Evolutionary conservation across 73 alveolate genomes (phyloP), one percentile per base, ranked within the genome.

Genomic region (Stentor coeruleus): DNA sequence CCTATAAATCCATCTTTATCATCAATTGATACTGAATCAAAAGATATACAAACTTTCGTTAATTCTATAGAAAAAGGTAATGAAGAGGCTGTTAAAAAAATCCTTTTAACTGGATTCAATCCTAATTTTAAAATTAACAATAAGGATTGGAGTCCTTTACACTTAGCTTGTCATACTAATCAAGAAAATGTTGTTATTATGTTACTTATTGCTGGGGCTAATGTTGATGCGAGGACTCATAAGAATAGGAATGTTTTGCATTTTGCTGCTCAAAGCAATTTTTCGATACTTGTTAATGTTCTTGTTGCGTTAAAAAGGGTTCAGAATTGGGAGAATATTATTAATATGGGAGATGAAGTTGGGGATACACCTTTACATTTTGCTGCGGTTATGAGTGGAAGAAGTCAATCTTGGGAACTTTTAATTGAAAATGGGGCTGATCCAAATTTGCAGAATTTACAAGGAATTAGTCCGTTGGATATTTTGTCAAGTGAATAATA

Each of bases 221-320:
- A 75, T 38, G 26, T 75, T 11, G 72, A 15, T 38, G 31, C 38
- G 84, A 37, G 2, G 6, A 75, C 83, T 39, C 83, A 75, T 75
- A 40, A 39, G 39, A 40, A 40, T 75, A 31, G 83, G 38, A 75
- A 40, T 2, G 83, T 75, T 2, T 20, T 75, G 14, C 83, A 75
- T 39, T 39, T 75, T 37, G 83, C 83, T n/a, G 83, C 83, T 14
- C 72, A 75, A 75, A 75, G 83, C 83, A 75, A 20, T 75, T 39
- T 39, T 37, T 1, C 20, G 20, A 75, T 35, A 36, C 72, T 37
- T 75, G 42, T 26, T 0, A 75, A 38, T 2, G 72, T 75, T 33
- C 30, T 37, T 38, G 39, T 75, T 33, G 83, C 59, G 39, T 20
- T n/a, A n/a, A 14, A 1, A 15, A 31, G 72, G 2, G 28, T 14